These are phyloP conservation scores for Turritis glabra DNA, from an alignment of 345 rosid genomes.

Conservation along the genomic window DNA sequence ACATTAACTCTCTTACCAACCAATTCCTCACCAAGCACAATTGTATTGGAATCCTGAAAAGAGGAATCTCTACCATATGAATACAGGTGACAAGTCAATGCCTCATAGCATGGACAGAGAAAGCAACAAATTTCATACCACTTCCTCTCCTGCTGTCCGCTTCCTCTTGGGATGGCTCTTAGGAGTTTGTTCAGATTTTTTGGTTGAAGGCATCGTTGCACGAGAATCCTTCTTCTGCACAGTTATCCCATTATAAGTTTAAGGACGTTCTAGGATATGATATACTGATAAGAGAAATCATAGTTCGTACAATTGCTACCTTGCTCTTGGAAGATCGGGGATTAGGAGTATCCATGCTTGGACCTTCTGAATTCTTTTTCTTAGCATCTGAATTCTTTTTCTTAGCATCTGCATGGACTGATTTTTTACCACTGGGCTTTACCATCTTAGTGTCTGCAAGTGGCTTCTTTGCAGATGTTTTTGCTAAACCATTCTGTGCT, in stretches of 20 bases:
- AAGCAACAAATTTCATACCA: conserved; percentile 37
- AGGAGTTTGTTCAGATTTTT: conserved; percentile 40
- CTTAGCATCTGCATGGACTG: conserved; percentile 21
- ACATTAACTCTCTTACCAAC: conserved; percentile 54
- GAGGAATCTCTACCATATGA: conserved; percentile 15
- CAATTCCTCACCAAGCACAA: conserved; percentile 43
- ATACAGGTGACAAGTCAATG: conserved; percentile 15
- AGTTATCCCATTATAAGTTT: conserved; percentile 18
- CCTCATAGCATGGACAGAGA: background rate
- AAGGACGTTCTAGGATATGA: background rate
- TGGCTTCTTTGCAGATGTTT: conserved; percentile 35
- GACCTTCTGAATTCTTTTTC: conserved; percentile 29
- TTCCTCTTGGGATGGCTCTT: conserved; percentile 46
- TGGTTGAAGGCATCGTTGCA: conserved; percentile 24
- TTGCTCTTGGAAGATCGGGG: conserved; percentile 38
- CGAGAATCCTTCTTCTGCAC: conserved; percentile 39
- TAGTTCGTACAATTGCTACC: conserved; percentile 40
- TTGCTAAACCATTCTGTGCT: conserved; percentile 20
- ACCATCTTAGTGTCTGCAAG: conserved; percentile 24
- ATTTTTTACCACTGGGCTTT: conserved; percentile 20
- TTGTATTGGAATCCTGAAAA: conserved; percentile 44
- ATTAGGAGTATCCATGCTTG: conserved; percentile 27
- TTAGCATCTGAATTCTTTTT: conserved; percentile 26
- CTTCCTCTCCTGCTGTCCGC: conserved; percentile 41
- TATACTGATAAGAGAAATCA: conserved; percentile 8